Evolutionary conservation across 2,329 filamentous ascomycete genomes (phyloP).

Genomic region (Sporothrix protearum): DNA sequence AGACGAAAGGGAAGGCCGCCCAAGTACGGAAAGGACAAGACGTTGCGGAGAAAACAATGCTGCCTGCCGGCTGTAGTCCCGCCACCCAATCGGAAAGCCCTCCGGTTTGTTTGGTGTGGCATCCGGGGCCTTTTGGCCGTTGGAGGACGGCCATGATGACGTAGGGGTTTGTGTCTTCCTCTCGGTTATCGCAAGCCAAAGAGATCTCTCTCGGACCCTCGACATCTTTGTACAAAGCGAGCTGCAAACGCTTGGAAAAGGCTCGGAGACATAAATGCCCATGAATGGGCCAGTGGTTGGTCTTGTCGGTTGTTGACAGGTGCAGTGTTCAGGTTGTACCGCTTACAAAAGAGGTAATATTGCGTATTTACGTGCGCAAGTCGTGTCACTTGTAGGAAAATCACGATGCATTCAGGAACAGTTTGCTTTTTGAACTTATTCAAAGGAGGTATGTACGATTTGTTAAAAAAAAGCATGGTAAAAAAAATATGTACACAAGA

Average conservation of each 20-base stretch:
- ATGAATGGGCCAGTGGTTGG: neutral
- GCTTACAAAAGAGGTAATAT: neutral
- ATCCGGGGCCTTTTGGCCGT: too few species aligned
- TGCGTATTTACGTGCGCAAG: neutral
- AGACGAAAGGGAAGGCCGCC: too few species aligned
- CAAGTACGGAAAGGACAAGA: too few species aligned
- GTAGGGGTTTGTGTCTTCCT: neutral
- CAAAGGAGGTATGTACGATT: neutral
- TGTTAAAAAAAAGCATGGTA: neutral
- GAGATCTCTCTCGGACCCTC: neutral
- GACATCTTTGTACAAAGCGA: neutral
- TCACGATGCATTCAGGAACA: neutral
- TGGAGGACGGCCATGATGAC: too few species aligned
- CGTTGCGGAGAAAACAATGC: too few species aligned
- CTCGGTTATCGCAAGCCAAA: neutral
- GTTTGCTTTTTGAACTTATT: neutral
- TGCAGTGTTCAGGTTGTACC: neutral
- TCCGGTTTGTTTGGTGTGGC: too few species aligned
- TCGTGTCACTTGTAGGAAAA: neutral
- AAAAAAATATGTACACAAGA: conserved; percentile 15
- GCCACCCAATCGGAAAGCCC: too few species aligned
- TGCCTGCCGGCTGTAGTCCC: too few species aligned
- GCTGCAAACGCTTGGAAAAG: neutral
- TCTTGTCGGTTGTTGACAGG: neutral
- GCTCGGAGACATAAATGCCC: neutral